A percentile compares a stretch with the other conserved stretches of the same genome.
Evolutionary conservation across 352 stramenopile genomes (phyloP).

Genomic region (Phytophthora aleatoria): DNA sequence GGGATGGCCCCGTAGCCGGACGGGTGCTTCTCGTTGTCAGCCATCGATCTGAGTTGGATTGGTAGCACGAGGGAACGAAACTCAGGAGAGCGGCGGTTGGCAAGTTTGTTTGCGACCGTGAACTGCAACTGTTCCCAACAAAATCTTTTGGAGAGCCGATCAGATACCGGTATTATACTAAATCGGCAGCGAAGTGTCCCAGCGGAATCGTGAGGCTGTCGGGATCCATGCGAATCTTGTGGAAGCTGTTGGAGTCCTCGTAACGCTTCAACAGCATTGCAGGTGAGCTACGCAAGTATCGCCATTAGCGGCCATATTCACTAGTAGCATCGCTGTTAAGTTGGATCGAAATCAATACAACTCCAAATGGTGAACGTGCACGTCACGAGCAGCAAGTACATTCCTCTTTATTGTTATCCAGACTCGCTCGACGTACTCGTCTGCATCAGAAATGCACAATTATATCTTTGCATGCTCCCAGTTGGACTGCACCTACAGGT

Average conservation of each 20-base stretch:
- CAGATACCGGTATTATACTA: constrained; percentile 15
- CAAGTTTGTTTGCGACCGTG: constrained; percentile 6
- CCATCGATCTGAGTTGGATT: constrained; percentile 28
- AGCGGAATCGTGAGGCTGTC: neutral
- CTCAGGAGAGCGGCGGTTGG: constrained; percentile 16
- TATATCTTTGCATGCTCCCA: neutral
- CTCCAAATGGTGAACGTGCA: neutral
- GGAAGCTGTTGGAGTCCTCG: neutral
- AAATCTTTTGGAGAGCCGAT: constrained; percentile 6
- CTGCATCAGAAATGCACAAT: neutral
- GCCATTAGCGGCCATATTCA: neutral
- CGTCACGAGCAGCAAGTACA: neutral
- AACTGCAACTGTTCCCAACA: constrained; percentile 13
- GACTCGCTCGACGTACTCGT: too few relatives aligned
- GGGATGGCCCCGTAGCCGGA: constrained; percentile 68
- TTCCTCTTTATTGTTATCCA: too few relatives aligned
- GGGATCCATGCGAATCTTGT: neutral
- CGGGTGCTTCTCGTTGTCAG: constrained; percentile 40
- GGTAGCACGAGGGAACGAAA: neutral
- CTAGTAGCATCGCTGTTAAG: too few relatives aligned
- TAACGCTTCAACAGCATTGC: constrained; percentile 6
- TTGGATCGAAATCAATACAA: too few relatives aligned
- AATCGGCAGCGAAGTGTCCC: neutral
- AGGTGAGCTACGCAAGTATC: neutral
- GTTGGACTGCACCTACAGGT: constrained; percentile 47